These are phyloP conservation scores for Penicillium sp. DNA, from an alignment of 2,329 filamentous ascomycete genomes.

Conservation along the genomic window DNA sequence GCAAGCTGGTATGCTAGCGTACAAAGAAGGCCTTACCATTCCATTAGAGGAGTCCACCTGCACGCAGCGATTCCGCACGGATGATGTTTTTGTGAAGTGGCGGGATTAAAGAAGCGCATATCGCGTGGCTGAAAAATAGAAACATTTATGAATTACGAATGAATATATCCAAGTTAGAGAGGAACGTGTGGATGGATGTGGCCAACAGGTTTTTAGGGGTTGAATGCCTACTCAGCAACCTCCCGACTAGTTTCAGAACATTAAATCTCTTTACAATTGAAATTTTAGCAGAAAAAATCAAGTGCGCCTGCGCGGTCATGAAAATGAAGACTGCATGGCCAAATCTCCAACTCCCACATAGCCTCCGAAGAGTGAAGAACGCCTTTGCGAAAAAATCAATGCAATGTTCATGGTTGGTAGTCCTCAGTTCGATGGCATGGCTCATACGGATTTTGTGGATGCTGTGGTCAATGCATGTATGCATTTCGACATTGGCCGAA, in stretches of 20 bases:
- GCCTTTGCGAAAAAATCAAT: constrained; percentile 2
- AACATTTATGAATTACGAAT: constrained; percentile 24
- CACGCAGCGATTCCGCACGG: constrained; percentile 78
- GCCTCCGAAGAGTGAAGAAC: constrained; percentile 2
- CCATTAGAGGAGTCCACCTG: constrained; percentile 76
- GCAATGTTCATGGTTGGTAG: constrained; percentile 2
- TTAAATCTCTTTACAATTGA: no score
- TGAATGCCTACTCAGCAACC: no score
- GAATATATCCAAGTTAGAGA: no score
- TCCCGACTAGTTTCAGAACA: no score
- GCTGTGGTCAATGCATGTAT: constrained; percentile 3
- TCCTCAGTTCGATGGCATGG: background rate
- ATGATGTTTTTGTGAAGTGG: constrained; percentile 78
- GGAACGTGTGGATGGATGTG: no score
- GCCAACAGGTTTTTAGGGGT: no score
- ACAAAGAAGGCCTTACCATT: constrained; percentile 74
- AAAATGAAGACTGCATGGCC: constrained; percentile 6
- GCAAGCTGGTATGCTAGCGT: constrained; percentile 85
- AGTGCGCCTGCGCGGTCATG: constrained; percentile 9
- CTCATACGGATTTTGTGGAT: background rate
- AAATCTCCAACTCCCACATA: constrained; percentile 1
- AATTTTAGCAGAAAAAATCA: no score
- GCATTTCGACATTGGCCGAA: background rate
- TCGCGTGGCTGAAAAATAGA: constrained; percentile 1
- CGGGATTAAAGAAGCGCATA: constrained; percentile 50